phyloP scores from a whole-genome alignment of 2,329 filamentous ascomycete genomes.

The Aureobasidium melanogenum region DNA sequence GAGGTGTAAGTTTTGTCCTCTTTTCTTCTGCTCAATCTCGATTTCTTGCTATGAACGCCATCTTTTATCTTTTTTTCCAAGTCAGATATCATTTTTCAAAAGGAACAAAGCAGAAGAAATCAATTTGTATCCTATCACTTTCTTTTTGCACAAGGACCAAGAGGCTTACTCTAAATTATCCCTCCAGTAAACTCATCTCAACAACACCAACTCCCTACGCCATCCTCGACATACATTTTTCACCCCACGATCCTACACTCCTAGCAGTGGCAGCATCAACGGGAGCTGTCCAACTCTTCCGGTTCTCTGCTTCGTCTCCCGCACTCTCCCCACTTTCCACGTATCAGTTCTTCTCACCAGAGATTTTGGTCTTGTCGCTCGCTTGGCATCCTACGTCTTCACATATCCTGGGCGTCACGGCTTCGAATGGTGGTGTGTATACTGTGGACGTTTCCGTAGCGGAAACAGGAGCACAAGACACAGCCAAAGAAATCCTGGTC shows the following conservation, averaged over 20 bases:
- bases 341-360: slow-evolving; percentile 44
- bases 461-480: not conserved
- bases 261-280: slow-evolving; percentile 73
- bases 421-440: slow-evolving; percentile 56
- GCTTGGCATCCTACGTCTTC: slow-evolving; percentile 57
- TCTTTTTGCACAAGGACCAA: not conserved
- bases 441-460: slow-evolving; percentile 19
- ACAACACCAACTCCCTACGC: slow-evolving; percentile 59
- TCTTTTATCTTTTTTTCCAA: not conserved
- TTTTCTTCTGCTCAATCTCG: not conserved
- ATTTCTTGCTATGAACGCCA: not conserved
- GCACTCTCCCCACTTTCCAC: slow-evolving; percentile 32
- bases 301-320: slow-evolving; percentile 26
- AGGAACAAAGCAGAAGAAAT: too few relatives aligned
- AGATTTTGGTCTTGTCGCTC: slow-evolving; percentile 61
- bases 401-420: slow-evolving; percentile 57
- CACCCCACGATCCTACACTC: slow-evolving; percentile 42
- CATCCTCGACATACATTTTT: slow-evolving; percentile 79
- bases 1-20: slow-evolving; percentile 44
- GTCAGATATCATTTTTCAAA: not conserved
- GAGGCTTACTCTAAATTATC: not conserved
- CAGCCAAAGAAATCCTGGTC: slow-evolving; percentile 18
- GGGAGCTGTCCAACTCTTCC: slow-evolving; percentile 58
- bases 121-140: too few relatives aligned
- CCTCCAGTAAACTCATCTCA: slow-evolving; percentile 17